Evolutionary conservation across 2,329 filamentous ascomycete genomes (phyloP).

Genomic region (Botrytis sinoallii): DNA sequence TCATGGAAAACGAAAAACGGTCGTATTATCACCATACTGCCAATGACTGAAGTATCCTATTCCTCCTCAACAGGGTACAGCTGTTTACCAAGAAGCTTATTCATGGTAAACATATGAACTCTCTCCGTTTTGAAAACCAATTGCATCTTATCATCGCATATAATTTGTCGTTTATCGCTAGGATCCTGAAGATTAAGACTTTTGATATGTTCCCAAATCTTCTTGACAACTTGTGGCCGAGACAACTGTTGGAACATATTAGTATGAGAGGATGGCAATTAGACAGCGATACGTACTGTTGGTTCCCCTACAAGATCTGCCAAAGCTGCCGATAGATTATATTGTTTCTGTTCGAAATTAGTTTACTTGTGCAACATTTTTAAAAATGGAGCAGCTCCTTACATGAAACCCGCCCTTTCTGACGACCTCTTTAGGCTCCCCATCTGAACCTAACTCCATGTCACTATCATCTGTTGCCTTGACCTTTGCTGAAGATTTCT

Average conservation of each 20-base stretch:
- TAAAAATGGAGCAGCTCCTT: slow-evolving; percentile 41
- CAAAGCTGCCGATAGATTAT: slow-evolving; percentile 68
- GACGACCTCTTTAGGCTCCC: slow-evolving; percentile 56
- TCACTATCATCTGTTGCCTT: slow-evolving; percentile 79
- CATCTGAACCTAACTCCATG: slow-evolving; percentile 59
- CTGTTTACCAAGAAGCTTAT: slow-evolving; percentile 88
- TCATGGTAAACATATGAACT: slow-evolving; percentile 99
- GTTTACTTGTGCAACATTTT: not conserved
- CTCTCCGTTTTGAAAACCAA: slow-evolving; percentile 87
- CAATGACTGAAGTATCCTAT: not conserved
- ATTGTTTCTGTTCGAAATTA: slow-evolving; percentile 56
- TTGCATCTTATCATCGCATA: slow-evolving; percentile 87
- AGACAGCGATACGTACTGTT: slow-evolving; percentile 49
- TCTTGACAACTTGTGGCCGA: slow-evolving; percentile 92
- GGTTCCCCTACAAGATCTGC: slow-evolving; percentile 67
- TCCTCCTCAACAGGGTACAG: slow-evolving; percentile 78
- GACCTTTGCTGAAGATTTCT: slow-evolving; percentile 74
- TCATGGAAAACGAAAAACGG: not conserved
- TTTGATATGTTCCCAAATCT: slow-evolving; percentile 94
- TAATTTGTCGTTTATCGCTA: slow-evolving; percentile 84
- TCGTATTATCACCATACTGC: not conserved
- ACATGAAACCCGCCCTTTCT: slow-evolving; percentile 89
- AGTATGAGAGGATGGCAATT: slow-evolving; percentile 4
- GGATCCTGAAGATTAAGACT: slow-evolving; percentile 85
- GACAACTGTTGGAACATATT: slow-evolving; percentile 60